Conservation (phyloP, 371 early-diverging fungal species). For the Apophysomyces variabilis region DNA sequence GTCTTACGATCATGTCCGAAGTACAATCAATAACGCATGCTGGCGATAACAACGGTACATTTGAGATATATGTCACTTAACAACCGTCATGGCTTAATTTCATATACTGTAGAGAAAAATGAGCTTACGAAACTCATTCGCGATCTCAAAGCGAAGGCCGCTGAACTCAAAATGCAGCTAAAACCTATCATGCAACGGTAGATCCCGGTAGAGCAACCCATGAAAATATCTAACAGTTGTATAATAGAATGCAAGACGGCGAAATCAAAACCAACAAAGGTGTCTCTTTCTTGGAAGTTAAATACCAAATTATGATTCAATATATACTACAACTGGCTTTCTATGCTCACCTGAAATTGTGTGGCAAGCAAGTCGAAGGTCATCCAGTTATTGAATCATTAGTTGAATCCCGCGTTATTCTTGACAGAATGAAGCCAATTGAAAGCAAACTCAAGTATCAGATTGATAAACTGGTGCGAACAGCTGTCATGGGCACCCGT, state of each 20-base stretch:
- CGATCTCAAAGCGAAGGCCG: conserved; percentile 58
- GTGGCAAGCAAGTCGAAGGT: conserved; percentile 67
- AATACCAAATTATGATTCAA: conserved; percentile 84
- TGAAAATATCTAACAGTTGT: neutral
- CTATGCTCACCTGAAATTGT: conserved; percentile 75
- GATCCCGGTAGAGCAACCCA: neutral
- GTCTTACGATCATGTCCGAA: neutral
- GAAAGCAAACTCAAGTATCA: conserved; percentile 95
- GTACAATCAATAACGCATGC: neutral
- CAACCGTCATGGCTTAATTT: neutral
- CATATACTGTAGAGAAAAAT: neutral
- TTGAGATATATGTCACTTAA: neutral
- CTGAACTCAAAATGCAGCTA: conserved; percentile 59
- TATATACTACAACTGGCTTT: conserved; percentile 84
- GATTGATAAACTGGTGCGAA: conserved; percentile 92
- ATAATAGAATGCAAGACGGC: conserved; percentile 51
- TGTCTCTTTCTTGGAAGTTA: conserved; percentile 85
- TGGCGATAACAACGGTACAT: neutral
- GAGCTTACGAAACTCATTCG: conserved; percentile 51
- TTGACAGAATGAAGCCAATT: conserved; percentile 94
- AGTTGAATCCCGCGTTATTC: conserved; percentile 79
- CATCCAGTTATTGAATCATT: conserved; percentile 73
- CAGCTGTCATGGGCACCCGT: conserved; percentile 61
- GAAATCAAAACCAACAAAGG: conserved; percentile 78
- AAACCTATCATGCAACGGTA: conserved; percentile 61